Conservation (phyloP, 495 filamentous ascomycete species). For the Geoglossum glabrum region DNA sequence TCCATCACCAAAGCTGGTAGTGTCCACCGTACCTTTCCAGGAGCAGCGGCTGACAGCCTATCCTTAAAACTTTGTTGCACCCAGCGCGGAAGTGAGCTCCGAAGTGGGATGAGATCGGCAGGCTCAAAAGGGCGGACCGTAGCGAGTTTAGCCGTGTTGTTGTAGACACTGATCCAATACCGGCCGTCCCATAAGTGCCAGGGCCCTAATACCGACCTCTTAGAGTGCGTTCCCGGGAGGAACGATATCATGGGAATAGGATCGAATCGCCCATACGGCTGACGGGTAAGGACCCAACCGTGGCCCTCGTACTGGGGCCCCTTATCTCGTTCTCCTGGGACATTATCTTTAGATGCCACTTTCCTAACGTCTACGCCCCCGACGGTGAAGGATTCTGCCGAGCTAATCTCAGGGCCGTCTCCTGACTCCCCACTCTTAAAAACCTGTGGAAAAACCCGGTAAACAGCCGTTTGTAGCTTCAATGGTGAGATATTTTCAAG, state of each 20-base stretch:
- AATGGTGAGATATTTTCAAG: not conserved
- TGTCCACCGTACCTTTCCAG: slow-evolving; percentile 31
- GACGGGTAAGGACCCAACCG: slow-evolving; percentile 2
- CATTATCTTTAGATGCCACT: not conserved
- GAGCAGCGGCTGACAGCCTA: slow-evolving; percentile 19
- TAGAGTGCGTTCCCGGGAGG: not conserved
- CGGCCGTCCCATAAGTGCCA: slow-evolving; percentile 59
- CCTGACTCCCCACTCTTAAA: not conserved
- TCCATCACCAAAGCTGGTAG: slow-evolving; percentile 26
- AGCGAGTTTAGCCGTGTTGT: slow-evolving; percentile 19
- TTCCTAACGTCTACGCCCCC: not conserved
- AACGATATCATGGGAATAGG: not conserved
- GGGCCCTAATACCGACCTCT: not conserved
- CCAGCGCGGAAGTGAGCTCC: slow-evolving; percentile 1
- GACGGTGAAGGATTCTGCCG: not conserved
- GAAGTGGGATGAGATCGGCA: slow-evolving; percentile 27
- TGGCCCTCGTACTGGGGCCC: not conserved
- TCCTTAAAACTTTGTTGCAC: slow-evolving; percentile 13
- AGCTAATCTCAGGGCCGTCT: not conserved
- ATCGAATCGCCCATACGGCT: not conserved
- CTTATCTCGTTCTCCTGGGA: not conserved
- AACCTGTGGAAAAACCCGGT: not conserved
- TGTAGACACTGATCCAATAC: slow-evolving; percentile 53
- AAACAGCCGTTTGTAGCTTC: not conserved
- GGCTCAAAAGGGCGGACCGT: slow-evolving; percentile 29